Conservation (phyloP, 2,329 filamentous ascomycete species). For the Aotearoamyces nothofagi region DNA sequence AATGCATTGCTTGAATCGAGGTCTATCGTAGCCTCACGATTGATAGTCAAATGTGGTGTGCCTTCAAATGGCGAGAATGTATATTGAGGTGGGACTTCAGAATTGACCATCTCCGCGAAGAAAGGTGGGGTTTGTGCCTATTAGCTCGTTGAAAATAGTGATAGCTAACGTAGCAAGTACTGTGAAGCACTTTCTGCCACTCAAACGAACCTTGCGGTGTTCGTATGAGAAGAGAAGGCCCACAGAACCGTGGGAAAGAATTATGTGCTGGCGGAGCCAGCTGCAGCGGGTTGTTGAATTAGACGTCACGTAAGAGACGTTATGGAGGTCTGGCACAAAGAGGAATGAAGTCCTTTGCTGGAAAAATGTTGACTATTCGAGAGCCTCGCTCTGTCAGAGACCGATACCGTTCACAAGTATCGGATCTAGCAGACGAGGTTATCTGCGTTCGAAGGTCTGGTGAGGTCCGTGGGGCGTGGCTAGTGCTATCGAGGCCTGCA, state of each 20-base stretch:
- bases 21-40: conserved; percentile 83
- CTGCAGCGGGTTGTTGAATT: conserved; percentile 39
- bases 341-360: conserved; percentile 64
- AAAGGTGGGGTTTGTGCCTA: too few species aligned
- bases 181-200: conserved; percentile 94
- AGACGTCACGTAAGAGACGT: conserved; percentile 58
- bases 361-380: conserved; percentile 72
- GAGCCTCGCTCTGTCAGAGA: conserved; percentile 53
- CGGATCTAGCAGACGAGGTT: conserved; percentile 68
- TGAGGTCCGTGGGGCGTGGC: conserved; percentile 23
- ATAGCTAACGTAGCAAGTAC: conserved; percentile 30
- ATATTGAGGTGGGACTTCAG: conserved; percentile 66
- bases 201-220: conserved; percentile 92
- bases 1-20: conserved; percentile 94
- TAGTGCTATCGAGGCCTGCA: conserved; percentile 46
- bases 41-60: conserved; percentile 88
- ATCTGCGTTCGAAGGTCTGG: conserved; percentile 32
- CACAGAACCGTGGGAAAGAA: conserved; percentile 52
- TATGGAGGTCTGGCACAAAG: conserved; percentile 84
- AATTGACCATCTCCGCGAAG: conserved; percentile 76
- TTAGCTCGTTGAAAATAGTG: neutral
- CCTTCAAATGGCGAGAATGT: conserved; percentile 70
- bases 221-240: conserved; percentile 95
- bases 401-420: conserved; percentile 77
- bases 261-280: conserved; percentile 78